Conservation (phyloP, 2,329 filamentous ascomycete genomes). For the Akanthomyces uredinophilus region DNA sequence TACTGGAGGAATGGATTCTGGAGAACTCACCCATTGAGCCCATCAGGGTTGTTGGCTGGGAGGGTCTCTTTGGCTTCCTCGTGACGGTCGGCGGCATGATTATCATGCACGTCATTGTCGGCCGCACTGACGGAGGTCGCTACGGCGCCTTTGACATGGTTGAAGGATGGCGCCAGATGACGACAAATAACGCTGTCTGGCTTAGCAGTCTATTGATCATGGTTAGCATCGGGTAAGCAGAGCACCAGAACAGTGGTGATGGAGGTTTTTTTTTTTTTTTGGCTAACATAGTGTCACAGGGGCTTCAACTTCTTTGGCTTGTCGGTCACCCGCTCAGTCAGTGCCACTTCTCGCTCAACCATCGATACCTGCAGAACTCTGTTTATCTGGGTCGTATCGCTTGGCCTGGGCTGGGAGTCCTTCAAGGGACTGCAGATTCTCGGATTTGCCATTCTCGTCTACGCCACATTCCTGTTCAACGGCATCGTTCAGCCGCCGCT, state of each 20-base stretch:
- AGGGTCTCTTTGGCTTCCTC: constrained; percentile 83
- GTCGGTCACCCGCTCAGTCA: constrained; percentile 83
- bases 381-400: constrained; percentile 95
- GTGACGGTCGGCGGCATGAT: constrained; percentile 77
- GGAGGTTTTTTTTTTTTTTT: constrained; percentile 6
- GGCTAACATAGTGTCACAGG: constrained; percentile 39
- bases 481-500: constrained; percentile 83
- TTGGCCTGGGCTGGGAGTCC: constrained; percentile 90
- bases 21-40: constrained; percentile 63
- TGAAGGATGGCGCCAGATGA: constrained; percentile 80
- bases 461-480: constrained; percentile 96
- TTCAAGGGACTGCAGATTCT: constrained; percentile 96
- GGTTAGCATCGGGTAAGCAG: constrained; percentile 82
- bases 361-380: constrained; percentile 97
- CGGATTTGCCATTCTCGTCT: constrained; percentile 85
- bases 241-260: not conserved
- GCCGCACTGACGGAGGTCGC: constrained; percentile 65
- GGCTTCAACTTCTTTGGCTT: constrained; percentile 99
- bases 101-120: constrained; percentile 71
- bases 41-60: constrained; percentile 90
- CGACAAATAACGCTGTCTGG: constrained; percentile 63
- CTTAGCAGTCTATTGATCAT: constrained; percentile 85
- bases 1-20: constrained; percentile 90
- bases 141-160: constrained; percentile 86
- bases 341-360: constrained; percentile 87